Conservation (phyloP, 139 green algal species). For the Spirogloea muscicola region DNA sequence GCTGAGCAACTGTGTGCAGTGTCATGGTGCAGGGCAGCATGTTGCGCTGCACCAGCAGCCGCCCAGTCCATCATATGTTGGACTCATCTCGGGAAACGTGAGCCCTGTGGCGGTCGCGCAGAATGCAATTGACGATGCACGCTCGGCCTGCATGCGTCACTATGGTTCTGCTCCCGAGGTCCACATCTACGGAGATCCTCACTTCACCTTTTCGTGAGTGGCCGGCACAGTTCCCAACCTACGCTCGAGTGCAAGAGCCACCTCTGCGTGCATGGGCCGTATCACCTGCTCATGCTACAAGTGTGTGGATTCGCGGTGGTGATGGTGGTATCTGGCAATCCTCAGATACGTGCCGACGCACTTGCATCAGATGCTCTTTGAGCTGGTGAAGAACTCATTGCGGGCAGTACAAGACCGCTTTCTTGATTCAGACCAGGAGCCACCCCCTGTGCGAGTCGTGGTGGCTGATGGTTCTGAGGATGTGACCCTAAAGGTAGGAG, state of each 20-base stretch:
- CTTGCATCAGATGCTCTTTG: slow-evolving; percentile 94
- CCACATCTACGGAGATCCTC: slow-evolving; percentile 78
- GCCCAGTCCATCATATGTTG: slow-evolving; percentile 65
- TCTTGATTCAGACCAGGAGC: slow-evolving; percentile 67
- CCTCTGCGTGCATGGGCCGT: no score
- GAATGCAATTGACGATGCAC: slow-evolving; percentile 88
- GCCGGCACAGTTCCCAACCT: no score
- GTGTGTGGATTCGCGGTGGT: no score
- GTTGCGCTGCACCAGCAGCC: slow-evolving; percentile 26
- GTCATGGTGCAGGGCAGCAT: slow-evolving; percentile 13
- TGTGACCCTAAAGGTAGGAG: slow-evolving; percentile 86
- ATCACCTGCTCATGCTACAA: no score
- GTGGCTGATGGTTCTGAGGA: slow-evolving; percentile 93
- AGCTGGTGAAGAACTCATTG: slow-evolving; percentile 87
- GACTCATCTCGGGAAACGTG: slow-evolving; percentile 81
- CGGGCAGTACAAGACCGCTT: slow-evolving; percentile 84
- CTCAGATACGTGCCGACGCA: slow-evolving; percentile 85
- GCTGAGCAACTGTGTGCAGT: no score
- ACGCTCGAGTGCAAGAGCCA: no score
- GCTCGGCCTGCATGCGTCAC: slow-evolving; percentile 84
- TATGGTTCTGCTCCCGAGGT: slow-evolving; percentile 78
- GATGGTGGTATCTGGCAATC: no score
- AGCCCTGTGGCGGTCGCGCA: slow-evolving; percentile 56
- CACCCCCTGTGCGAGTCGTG: slow-evolving; percentile 81
- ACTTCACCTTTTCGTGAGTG: slow-evolving; percentile 76